Evolutionary conservation across 306 rosid species (phyloP), one percentile per base, ranked within the genome.

Genomic region (Cicer chorassanicum): DNA sequence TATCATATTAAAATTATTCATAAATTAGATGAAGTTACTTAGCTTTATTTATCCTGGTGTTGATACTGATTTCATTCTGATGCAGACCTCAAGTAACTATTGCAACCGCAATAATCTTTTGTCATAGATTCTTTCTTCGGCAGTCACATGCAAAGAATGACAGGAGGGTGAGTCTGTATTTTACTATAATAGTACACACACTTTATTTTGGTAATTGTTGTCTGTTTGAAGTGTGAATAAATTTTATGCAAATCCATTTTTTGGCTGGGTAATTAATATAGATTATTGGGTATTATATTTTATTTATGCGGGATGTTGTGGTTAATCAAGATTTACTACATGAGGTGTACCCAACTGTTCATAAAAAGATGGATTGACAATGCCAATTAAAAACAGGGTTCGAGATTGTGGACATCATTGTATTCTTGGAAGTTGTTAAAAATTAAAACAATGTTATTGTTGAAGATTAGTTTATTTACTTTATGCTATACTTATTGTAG

Each of bases 71-170:
- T 60, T 54, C 57, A 74, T 71, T 85, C 36, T 79, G 74, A 68
- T 86, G 90, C 95, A 94, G 98, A 57, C 98, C 97, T 80, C 98
- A 94, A 86, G 94, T 94, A 70, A 94, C 98, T 65, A 94, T 94
- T 74, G 98, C 98, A 42, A 91, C 98, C 24, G 97, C 98, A 65
- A 94, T 94, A 85, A 90, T 91, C 21, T 91, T 94, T 85, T 94
- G 97, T 76, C 98, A 94, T 65, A 90, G 98, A 68, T 90, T 94
- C 84, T 94, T 94, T 78, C 97, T 90, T 80, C 90, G 96, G 48
- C 98, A 94, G 83, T 94, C 98, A 80, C 98, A 88, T 80, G 96
- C 88, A 69, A 94, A 90, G 86, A 94, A 94, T 86, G 98, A 94
- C 82, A 85, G 98, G 80, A 88, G 98, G 93, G 98, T 94, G 85